Base-by-base conservation (phyloP, 768 basidiomycete genomes). In the Rhodosporidiobolus odoratus region DNA sequence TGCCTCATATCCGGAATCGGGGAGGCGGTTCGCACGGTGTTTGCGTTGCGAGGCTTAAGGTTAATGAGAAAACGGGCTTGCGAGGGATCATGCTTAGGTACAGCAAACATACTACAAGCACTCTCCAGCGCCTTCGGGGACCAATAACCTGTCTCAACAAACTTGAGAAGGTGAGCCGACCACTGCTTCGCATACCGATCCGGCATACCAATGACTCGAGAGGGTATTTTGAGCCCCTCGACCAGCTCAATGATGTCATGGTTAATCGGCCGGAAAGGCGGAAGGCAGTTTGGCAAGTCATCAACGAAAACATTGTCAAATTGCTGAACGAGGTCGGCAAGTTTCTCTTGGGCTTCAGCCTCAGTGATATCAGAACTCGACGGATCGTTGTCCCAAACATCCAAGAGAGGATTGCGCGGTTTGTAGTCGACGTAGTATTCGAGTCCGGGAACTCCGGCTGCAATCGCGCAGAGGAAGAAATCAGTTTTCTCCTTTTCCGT, bases 1-100 rank as follows among this genome's bases (percentile, higher is more conserved):
- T 30, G 27, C 7, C 38, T 32, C 62, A 69, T 69, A 35, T 69
- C 56, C 27, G 62, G 68, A 23, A 69, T 63, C 1, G 62, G 68
- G 0, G 48, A 41, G 16, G 32, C 47, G 25, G 23, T 32, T 12
- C 34, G 30, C 16, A 32, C 21, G 4, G 68, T 63, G 54, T 58
- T 57, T 17, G 16, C 34, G 43, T 69, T 69, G 7, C 62, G 19
- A 2, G 62, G 62, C 23, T 37, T 41, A 25, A 58, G 62, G 45
- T 69, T 69, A 48, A 63, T 30, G 25, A 69, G 56, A 25, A 69
- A 64, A 1, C 57, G 57, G 15, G 57, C 62, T 27, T 58, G 23
- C 6, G 40, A 2, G 12, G 37, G 47, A 34, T 69, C 62, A 21
- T 58, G 47, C 32, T 69, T 69, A n/a, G 68, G 68, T 0, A 69